phyloP scores from a whole-genome alignment of 176 grass and related monocot species.

The Luzula sylvatica region DNA sequence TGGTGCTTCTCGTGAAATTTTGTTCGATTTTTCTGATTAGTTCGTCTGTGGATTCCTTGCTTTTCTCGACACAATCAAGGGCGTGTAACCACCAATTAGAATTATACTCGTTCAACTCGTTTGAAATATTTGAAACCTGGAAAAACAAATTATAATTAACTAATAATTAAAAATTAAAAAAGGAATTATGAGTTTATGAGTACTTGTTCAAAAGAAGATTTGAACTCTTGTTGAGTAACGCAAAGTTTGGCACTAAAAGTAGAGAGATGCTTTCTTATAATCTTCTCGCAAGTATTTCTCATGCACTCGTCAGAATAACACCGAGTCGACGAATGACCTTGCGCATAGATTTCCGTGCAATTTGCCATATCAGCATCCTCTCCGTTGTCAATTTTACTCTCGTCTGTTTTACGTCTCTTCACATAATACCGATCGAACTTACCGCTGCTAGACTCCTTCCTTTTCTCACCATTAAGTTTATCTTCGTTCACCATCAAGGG shows the following conservation, averaged over 20 bases:
- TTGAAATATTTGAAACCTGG: slow-evolving; percentile 54
- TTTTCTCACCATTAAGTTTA: slow-evolving; percentile 28
- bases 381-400: slow-evolving; percentile 23
- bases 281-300: slow-evolving; percentile 61
- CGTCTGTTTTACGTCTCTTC: slow-evolving; percentile 47
- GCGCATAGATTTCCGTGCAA: slow-evolving; percentile 19
- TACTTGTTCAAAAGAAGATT: slow-evolving; percentile 54
- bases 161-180: slow-evolving; percentile 1
- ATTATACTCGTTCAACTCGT: slow-evolving; percentile 45
- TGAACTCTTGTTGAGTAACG: slow-evolving; percentile 64
- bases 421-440: slow-evolving; percentile 37
- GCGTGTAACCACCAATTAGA: slow-evolving; percentile 70
- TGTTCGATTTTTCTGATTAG: slow-evolving; percentile 72
- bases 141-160: background rate
- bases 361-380: slow-evolving; percentile 25
- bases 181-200: slow-evolving; percentile 8
- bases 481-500: slow-evolving; percentile 37
- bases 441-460: slow-evolving; percentile 33
- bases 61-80: slow-evolving; percentile 56
- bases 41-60: slow-evolving; percentile 49
- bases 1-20: slow-evolving; percentile 56
- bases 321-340: slow-evolving; percentile 34
- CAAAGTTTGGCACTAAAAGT: slow-evolving; percentile 57
- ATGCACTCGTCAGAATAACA: slow-evolving; percentile 80
- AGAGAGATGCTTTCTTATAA: slow-evolving; percentile 73